A percentile compares a stretch with the other conserved stretches of the same genome.
These are phyloP conservation scores for Tetracladium marchalianum DNA, from an alignment of 495 filamentous ascomycete genomes.

Conservation along the genomic window DNA sequence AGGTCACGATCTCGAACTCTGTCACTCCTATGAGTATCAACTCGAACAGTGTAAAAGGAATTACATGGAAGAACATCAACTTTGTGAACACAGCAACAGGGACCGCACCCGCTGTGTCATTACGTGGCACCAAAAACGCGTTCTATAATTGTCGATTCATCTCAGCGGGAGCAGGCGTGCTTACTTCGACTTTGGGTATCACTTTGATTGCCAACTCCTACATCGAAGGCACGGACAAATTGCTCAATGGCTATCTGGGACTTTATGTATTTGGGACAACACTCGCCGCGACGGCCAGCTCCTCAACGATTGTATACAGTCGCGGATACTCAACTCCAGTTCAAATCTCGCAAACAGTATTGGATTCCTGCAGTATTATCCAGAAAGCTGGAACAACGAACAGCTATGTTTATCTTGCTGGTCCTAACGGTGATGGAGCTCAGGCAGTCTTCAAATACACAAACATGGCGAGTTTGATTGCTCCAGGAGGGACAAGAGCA, in stretches of 20 bases:
- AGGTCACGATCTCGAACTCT: slow-evolving; percentile 2
- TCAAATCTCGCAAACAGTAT: slow-evolving; percentile 1
- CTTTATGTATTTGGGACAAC: slow-evolving; percentile 1
- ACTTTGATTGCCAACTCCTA: slow-evolving; percentile 6
- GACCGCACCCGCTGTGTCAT: background rate
- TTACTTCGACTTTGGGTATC: slow-evolving; percentile 3
- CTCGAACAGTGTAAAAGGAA: background rate
- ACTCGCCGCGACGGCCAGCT: slow-evolving; percentile 1
- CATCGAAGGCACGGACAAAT: slow-evolving; percentile 5
- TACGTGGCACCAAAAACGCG: slow-evolving; percentile 1
- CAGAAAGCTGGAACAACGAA: slow-evolving; percentile 2
- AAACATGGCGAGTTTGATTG: slow-evolving; percentile 3
- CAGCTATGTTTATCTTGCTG: slow-evolving; percentile 3
- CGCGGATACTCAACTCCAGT: slow-evolving; percentile 1
- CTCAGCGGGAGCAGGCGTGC: background rate
- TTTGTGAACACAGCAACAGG: background rate
- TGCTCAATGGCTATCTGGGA: slow-evolving; percentile 1
- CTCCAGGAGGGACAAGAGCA: slow-evolving; percentile 2
- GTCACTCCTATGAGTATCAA: slow-evolving; percentile 2
- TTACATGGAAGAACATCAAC: slow-evolving; percentile 7
- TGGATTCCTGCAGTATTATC: slow-evolving; percentile 5
- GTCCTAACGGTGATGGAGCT: background rate
- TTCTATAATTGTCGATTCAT: slow-evolving; percentile 3
- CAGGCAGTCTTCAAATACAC: slow-evolving; percentile 4
- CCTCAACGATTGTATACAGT: slow-evolving; percentile 4